Evolutionary conservation across 805 yeast genomes (phyloP).

Genomic region (Candida nanaspora): DNA sequence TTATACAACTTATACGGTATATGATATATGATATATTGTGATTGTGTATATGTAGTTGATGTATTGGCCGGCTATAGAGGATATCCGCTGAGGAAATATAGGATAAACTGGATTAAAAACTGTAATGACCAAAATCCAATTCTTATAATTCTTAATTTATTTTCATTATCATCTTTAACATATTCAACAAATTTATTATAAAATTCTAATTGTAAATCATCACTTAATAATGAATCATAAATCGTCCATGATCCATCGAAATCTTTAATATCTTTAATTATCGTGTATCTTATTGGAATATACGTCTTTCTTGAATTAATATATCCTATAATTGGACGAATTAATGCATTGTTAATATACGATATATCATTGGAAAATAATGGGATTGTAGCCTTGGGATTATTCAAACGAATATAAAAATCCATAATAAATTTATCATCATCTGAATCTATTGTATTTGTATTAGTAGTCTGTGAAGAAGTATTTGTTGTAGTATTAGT

Average conservation of each 20-base stretch:
- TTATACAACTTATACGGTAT: too few relatives aligned
- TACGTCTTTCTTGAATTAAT: conserved; percentile 86
- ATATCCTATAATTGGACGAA: conserved; percentile 92
- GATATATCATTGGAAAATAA: conserved; percentile 79
- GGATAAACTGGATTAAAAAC: conserved; percentile 67
- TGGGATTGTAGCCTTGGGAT: conserved; percentile 86
- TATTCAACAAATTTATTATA: conserved; percentile 86
- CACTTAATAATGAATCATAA: conserved; percentile 86
- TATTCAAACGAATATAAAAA: conserved; percentile 68
- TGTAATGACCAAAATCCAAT: conserved; percentile 94
- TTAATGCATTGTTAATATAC: conserved; percentile 86
- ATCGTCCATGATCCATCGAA: conserved; percentile 97
- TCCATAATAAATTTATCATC: conserved; percentile 55
- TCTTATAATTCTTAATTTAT: conserved; percentile 64
- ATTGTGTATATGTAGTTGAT: too few relatives aligned
- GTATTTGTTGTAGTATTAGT: too few relatives aligned
- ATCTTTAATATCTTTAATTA: conserved; percentile 71
- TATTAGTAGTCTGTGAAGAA: too few relatives aligned
- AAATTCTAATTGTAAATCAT: conserved; percentile 81
- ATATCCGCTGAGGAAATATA: conserved; percentile 24
- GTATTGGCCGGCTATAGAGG: background rate
- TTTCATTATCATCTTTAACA: conserved; percentile 79
- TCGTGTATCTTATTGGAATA: conserved; percentile 78
- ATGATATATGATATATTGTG: too few relatives aligned
- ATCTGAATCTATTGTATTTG: too few relatives aligned